phyloP scores from a whole-genome alignment of 106 monocot species.

The Cymbidium sinense region DNA sequence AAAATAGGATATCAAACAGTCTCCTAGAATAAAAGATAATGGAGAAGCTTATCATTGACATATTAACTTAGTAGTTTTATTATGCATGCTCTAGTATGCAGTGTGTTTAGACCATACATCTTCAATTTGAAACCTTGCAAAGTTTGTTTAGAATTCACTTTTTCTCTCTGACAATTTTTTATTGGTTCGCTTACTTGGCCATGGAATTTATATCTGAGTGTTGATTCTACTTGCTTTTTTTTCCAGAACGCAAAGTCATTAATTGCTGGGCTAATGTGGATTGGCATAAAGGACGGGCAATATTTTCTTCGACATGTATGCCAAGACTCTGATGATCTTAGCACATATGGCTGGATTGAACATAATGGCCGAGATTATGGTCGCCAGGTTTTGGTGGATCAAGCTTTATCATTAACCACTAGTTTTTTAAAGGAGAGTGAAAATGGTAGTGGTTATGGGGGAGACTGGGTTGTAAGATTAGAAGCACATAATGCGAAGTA shows the following conservation, averaged over 20 bases:
- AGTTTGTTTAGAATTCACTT: neutral
- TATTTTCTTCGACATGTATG: conserved; percentile 83
- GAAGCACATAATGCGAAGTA: conserved; percentile 52
- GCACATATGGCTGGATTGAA: conserved; percentile 84
- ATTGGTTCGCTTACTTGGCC: neutral
- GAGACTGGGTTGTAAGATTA: conserved; percentile 87
- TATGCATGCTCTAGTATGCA: neutral
- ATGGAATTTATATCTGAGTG: neutral
- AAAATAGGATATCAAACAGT: too few relatives aligned
- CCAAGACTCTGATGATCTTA: conserved; percentile 91
- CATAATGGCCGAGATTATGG: conserved; percentile 97
- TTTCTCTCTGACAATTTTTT: neutral
- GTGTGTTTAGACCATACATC: neutral
- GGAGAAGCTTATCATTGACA: neutral
- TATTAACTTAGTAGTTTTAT: neutral
- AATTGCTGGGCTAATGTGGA: conserved; percentile 95
- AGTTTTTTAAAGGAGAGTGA: conserved; percentile 75
- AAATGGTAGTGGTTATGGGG: conserved; percentile 82
- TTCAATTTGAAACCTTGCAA: neutral
- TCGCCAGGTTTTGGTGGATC: conserved; percentile 66
- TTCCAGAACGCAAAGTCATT: conserved; percentile 69
- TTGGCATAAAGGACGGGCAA: conserved; percentile 84
- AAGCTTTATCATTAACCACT: conserved; percentile 56
- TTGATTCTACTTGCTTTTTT: neutral
- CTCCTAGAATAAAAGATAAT: neutral